A percentile compares a stretch with the other conserved stretches of the same genome.
Evolutionary conservation across 2,329 filamentous ascomycete species (phyloP).

Genomic region (Penicillium sclerotigenum): DNA sequence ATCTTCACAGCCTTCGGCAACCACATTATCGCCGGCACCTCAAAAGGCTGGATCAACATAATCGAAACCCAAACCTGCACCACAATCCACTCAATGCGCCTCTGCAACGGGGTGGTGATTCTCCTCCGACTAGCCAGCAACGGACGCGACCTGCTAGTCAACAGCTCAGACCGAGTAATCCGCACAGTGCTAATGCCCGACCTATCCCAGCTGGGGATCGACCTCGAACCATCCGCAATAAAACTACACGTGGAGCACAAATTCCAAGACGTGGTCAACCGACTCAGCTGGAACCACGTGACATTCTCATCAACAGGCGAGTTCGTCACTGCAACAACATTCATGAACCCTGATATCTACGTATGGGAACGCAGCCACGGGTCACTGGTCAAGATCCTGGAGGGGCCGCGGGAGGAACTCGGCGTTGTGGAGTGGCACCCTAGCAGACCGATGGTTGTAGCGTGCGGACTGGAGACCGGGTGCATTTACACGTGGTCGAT

Average conservation of each 20-base stretch:
- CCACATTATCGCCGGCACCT: slow-evolving; percentile 88
- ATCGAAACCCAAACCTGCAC: slow-evolving; percentile 78
- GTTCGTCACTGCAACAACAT: slow-evolving; percentile 93
- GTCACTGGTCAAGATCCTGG: slow-evolving; percentile 91
- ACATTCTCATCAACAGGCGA: slow-evolving; percentile 92
- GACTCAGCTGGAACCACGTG: slow-evolving; percentile 93
- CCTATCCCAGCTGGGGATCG: slow-evolving; percentile 49
- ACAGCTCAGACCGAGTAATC: slow-evolving; percentile 92
- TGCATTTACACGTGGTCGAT: slow-evolving; percentile 96
- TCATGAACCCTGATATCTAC: slow-evolving; percentile 98
- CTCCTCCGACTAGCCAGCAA: slow-evolving; percentile 80
- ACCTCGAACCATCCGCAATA: slow-evolving; percentile 79
- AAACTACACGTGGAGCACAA: slow-evolving; percentile 93
- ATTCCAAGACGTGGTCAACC: slow-evolving; percentile 96
- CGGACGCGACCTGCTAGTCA: slow-evolving; percentile 83
- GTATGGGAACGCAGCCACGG: slow-evolving; percentile 95
- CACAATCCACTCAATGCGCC: slow-evolving; percentile 84
- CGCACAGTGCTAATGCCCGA: slow-evolving; percentile 88
- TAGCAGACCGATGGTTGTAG: slow-evolving; percentile 77
- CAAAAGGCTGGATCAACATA: slow-evolving; percentile 93
- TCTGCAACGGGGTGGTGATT: slow-evolving; percentile 83
- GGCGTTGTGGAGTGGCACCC: slow-evolving; percentile 98
- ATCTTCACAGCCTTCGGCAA: slow-evolving; percentile 82
- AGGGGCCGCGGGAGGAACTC: slow-evolving; percentile 93
- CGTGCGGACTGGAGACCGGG: slow-evolving; percentile 88